These are phyloP conservation scores for Ailanthus altissimus DNA, from an alignment of 345 rosid genomes.

Conservation along the genomic window DNA sequence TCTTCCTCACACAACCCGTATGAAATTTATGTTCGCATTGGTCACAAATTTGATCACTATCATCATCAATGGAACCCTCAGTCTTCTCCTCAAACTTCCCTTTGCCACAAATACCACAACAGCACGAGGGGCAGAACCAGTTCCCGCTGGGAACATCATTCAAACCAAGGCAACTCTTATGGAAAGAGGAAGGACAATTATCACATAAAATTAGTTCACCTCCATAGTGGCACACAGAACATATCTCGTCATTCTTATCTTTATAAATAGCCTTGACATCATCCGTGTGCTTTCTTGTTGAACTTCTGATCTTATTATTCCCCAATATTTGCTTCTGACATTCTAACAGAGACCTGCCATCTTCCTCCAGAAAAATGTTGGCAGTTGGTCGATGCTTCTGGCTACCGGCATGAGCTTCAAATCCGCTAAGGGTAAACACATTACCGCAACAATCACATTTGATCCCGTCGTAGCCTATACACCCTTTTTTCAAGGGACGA, in stretches of 20 bases:
- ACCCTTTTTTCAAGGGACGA: conserved; percentile 35
- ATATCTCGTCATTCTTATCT: conserved; percentile 27
- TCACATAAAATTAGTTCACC: conserved; percentile 63
- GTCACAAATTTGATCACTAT: conserved; percentile 39
- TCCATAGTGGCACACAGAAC: conserved; percentile 48
- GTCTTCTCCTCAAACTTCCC: conserved; percentile 27
- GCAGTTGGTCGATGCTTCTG: conserved; percentile 28
- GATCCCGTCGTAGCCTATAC: conserved; percentile 44
- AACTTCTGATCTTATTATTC: conserved; percentile 15
- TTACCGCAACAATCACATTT: conserved; percentile 36
- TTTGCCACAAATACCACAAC: conserved; percentile 56
- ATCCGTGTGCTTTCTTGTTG: conserved; percentile 4
- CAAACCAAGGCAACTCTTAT: conserved; percentile 50
- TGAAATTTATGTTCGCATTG: conserved; percentile 67
- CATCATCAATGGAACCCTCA: not conserved
- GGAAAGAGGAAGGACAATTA: conserved; percentile 56
- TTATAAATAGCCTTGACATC: conserved; percentile 9
- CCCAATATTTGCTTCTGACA: conserved; percentile 40
- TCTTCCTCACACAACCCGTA: conserved; percentile 33
- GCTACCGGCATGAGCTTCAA: conserved; percentile 29
- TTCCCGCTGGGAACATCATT: conserved; percentile 54
- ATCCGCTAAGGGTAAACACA: conserved; percentile 28
- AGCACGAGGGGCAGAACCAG: conserved; percentile 85
- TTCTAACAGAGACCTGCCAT: conserved; percentile 45
- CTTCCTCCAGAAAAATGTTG: conserved; percentile 32